A percentile compares a stretch with the other conserved stretches of the same genome.
These are phyloP conservation scores for Lichtheimia ornata DNA, from an alignment of 371 early-diverging fungal species.

Conservation along the genomic window DNA sequence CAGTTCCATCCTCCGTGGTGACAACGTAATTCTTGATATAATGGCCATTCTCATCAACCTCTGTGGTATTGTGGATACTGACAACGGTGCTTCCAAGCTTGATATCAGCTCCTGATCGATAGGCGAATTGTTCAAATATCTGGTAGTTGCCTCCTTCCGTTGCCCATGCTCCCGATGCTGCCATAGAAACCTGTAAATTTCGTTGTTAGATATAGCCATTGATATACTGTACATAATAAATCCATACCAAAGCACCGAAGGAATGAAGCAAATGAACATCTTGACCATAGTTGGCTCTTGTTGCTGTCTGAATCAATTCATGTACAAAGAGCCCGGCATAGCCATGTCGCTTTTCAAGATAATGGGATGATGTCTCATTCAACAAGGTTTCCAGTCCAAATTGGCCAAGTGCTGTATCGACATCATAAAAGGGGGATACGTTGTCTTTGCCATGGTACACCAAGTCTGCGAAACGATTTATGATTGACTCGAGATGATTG, in stretches of 20 bases:
- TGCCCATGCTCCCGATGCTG: constrained; percentile 52
- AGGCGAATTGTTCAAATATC: constrained; percentile 67
- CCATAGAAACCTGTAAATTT: constrained; percentile 46
- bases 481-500: constrained; percentile 17
- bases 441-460: constrained; percentile 9
- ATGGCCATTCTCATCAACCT: constrained; percentile 21
- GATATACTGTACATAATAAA: background rate
- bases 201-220: background rate
- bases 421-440: constrained; percentile 15
- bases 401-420: constrained; percentile 18
- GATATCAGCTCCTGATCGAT: constrained; percentile 47
- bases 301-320: constrained; percentile 61
- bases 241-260: constrained; percentile 54
- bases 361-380: constrained; percentile 38
- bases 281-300: constrained; percentile 75
- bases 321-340: constrained; percentile 35
- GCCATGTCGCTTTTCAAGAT: constrained; percentile 32
- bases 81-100: constrained; percentile 47
- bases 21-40: constrained; percentile 36
- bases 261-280: constrained; percentile 64
- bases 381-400: constrained; percentile 29
- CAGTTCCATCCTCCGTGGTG: constrained; percentile 34
- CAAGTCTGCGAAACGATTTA: constrained; percentile 17
- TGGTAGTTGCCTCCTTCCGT: constrained; percentile 68
- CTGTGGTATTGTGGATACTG: constrained; percentile 35